Evolutionary conservation across 306 rosid species (phyloP).

Genomic region (Calophaca sinica): DNA sequence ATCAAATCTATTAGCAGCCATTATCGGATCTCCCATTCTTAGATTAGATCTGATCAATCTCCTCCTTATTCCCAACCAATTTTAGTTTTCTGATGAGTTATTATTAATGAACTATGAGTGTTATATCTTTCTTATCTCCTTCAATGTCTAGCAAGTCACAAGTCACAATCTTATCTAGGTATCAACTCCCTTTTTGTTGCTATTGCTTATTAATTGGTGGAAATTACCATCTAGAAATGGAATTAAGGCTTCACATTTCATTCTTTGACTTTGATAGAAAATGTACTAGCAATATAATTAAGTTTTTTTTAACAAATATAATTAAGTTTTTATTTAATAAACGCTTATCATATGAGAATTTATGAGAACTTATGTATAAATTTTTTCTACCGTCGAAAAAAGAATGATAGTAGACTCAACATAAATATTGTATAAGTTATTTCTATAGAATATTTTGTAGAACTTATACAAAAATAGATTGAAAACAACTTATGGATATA

Average conservation of each 20-base stretch:
- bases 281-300: neutral
- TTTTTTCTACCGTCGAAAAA: too few relatives aligned
- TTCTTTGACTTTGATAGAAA: slow-evolving; percentile 25
- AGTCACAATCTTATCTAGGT: neutral
- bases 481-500: too few relatives aligned
- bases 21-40: slow-evolving; percentile 46
- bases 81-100: neutral
- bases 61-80: neutral
- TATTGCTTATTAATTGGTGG: neutral
- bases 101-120: neutral
- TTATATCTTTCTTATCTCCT: neutral
- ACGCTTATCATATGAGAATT: too few relatives aligned
- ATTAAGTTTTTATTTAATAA: too few relatives aligned
- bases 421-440: too few relatives aligned
- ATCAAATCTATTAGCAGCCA: slow-evolving; percentile 45
- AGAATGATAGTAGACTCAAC: too few relatives aligned
- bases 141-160: neutral
- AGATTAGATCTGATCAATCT: slow-evolving; percentile 41
- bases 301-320: too few relatives aligned
- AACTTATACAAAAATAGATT: too few relatives aligned
- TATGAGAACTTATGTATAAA: too few relatives aligned
- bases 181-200: neutral
- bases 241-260: neutral
- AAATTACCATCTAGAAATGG: neutral
- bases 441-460: too few relatives aligned